Base-by-base conservation (phyloP, 345 rosid genomes). In the Rhodomyrtus tomentosa region DNA sequence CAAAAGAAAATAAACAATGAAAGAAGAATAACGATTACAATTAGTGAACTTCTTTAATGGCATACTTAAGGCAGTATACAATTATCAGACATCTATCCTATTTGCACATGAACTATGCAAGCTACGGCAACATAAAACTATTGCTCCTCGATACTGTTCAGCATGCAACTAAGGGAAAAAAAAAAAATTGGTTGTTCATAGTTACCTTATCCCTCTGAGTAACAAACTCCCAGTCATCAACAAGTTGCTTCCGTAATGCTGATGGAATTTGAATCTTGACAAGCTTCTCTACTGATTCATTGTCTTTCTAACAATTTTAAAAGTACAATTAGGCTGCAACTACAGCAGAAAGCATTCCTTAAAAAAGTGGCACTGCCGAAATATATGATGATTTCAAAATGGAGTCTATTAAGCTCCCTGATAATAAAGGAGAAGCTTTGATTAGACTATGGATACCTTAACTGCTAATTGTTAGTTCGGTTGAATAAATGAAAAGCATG, bases 171-270 rank as follows among this genome's bases (percentile, higher is more conserved):
- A 4, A 22, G 13, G 13, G 9, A 24, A 55, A 55, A 54, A 52
- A 56, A 10, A 52, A 22, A 58, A 11, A 82, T n/a, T 10, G 83
- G 25, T 50, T 22, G 40, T n/a, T 81, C n/a, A 80, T 55, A 87
- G 50, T 83, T 88, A 96, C 99, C 96, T 95, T 94, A 83, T 97
- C 98, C 90, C 93, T 95, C 86, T 93, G 96, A 80, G 86, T 88
- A 84, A 97, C 90, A 86, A 87, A 87, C 82, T 95, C 99, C 95
- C 95, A 93, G 87, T 97, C 99, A 87, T 94, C 99, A 89, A 91
- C 93, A 82, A 97, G 94, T 87, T 93, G 99, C 90, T 92, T 95
- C 90, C 92, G 92, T 10, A 97, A 87, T 72, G 96, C 88, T 84
- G 94, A 87, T 81, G 99, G 98, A 83, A 97, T 93, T 86, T 91